These are phyloP conservation scores for Spiromastix sp. DNA, from an alignment of 2,329 filamentous ascomycete genomes.

Conservation along the genomic window DNA sequence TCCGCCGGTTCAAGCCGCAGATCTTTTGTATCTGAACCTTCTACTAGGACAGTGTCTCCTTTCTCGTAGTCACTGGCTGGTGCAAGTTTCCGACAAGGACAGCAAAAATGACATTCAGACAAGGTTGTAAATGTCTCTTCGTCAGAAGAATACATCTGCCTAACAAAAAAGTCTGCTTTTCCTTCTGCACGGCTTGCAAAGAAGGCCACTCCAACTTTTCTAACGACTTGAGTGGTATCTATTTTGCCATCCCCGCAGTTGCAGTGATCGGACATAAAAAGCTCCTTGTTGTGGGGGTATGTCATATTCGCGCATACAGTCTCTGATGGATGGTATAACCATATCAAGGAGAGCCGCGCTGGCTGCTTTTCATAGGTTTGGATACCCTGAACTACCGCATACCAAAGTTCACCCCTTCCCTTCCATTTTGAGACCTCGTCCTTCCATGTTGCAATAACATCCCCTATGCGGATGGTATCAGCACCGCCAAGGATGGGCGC, in stretches of 20 bases:
- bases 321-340: constrained; percentile 62
- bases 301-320: constrained; percentile 58
- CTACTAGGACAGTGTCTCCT: constrained; percentile 53
- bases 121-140: constrained; percentile 55
- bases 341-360: constrained; percentile 53
- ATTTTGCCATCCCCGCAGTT: constrained; percentile 51
- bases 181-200: constrained; percentile 36
- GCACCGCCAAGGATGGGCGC: constrained; percentile 15
- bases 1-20: constrained; percentile 51
- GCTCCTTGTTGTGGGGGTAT: constrained; percentile 61
- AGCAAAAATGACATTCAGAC: constrained; percentile 43
- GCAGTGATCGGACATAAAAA: constrained; percentile 69
- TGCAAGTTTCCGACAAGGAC: constrained; percentile 27
- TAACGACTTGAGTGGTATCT: constrained; percentile 44
- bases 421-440: constrained; percentile 49
- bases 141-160: constrained; percentile 55
- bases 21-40: constrained; percentile 15
- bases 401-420: constrained; percentile 48
- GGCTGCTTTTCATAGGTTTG: constrained; percentile 20
- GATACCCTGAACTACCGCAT: constrained; percentile 56
- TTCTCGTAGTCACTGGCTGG: constrained; percentile 24
- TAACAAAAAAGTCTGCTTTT: constrained; percentile 51
- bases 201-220: constrained; percentile 49
- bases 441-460: constrained; percentile 39
- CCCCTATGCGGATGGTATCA: constrained; percentile 36